Base-by-base conservation (phyloP, 768 basidiomycete species). In the Pholiota microspora region DNA sequence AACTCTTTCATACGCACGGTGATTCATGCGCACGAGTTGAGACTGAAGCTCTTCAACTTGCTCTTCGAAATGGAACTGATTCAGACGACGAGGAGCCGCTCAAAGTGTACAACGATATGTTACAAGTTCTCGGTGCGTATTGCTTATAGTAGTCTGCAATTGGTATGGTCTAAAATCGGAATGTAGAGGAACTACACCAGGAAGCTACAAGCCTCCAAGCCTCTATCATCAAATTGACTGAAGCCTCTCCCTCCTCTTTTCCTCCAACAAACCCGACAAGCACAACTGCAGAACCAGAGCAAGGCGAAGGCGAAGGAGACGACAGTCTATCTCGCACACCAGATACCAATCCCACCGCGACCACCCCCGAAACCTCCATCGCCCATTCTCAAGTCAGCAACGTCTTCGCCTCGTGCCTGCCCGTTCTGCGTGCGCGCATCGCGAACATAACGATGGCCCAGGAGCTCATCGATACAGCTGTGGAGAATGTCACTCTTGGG, bases 381-480 rank as follows among this genome's bases (percentile, higher is more conserved):
- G 72, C 77, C 9, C 75, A 71, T 8, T 60, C 71, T 2, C 76
- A 78, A 59, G 71, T 81, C 29, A 55, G 70, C 6, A 67, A 69
- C 21, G 63, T 81, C 24, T 77, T 82, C 56, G 54, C 67, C 3
- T 77, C 80, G 0, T 79, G 78, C 55, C 61, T 81, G 12, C 77
- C 81, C 16, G 71, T 82, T 21, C 63, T 83, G 3, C 69, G 71
- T 9, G 77, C 77, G 1, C 75, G 81, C 2, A 71, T 70, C 5
- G 72, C 71, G 9, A 82, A 82, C 56, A 57, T 83, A 16, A 57
- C 67, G 12, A 71, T 79, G 72, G 80, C 80, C 0, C 76, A 75
- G 47, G 76, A 79, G 24, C 67, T 83, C 16, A 67, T 82, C 23
- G 76, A 79, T 53, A 73, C 75, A 21, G 75, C 77, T 12, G 76